Evolutionary conservation across 768 basidiomycete species (phyloP).

Genomic region (Phylloporus arenicola): DNA sequence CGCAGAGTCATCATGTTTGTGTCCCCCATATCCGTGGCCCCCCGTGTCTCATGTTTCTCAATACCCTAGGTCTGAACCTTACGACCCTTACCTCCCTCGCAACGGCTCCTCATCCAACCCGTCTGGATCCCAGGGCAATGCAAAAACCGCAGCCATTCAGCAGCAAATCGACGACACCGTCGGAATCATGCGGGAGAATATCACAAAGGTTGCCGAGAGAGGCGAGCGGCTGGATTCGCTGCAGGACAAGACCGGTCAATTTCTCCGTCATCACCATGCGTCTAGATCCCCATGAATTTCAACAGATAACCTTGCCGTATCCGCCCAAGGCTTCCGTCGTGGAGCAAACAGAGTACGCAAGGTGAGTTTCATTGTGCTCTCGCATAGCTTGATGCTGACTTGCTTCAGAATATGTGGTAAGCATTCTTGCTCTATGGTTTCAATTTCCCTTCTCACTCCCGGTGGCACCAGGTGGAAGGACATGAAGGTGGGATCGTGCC

Average conservation of each 20-base stretch:
- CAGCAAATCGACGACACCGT: constrained; percentile 97
- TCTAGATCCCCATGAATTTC: background rate
- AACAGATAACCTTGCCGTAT: constrained; percentile 91
- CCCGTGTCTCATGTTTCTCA: constrained; percentile 3
- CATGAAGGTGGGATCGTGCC: constrained; percentile 66
- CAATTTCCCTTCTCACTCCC: constrained; percentile 4
- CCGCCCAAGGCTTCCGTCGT: constrained; percentile 97
- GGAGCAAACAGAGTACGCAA: constrained; percentile 98
- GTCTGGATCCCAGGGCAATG: constrained; percentile 47
- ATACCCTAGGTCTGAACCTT: constrained; percentile 83
- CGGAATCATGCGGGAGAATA: constrained; percentile 97
- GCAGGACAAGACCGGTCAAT: constrained; percentile 96
- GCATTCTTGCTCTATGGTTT: constrained; percentile 24
- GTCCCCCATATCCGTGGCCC: background rate
- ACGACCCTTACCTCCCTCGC: constrained; percentile 96
- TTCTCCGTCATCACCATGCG: background rate
- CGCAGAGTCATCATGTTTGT: constrained; percentile 25
- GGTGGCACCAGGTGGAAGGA: constrained; percentile 79
- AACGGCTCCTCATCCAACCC: constrained; percentile 59
- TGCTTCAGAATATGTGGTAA: constrained; percentile 82
- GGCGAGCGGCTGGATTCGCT: constrained; percentile 90
- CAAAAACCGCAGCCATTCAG: constrained; percentile 93
- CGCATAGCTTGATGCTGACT: constrained; percentile 6
- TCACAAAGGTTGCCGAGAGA: constrained; percentile 90
- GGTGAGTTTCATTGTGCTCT: constrained; percentile 38